Conservation (phyloP, 441 rosid genomes). For the Adansonia grandidieri region DNA sequence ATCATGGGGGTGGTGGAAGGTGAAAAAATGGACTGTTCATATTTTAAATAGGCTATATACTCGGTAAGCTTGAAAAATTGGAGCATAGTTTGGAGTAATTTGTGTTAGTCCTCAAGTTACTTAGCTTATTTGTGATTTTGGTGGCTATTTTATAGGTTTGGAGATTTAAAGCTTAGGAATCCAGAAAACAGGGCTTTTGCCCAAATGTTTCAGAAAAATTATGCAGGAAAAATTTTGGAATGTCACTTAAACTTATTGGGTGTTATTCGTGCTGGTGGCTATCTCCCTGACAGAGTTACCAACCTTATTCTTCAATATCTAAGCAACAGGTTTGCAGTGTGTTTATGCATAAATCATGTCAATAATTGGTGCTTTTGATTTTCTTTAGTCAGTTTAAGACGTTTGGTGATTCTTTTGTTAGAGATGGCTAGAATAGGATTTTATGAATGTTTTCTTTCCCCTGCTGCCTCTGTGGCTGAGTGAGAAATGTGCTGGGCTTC, state of each 20-base stretch:
- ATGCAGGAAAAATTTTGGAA: constrained; percentile 92
- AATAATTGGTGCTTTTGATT: neutral
- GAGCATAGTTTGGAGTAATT: constrained; percentile 7
- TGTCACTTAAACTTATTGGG: constrained; percentile 87
- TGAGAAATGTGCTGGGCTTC: neutral
- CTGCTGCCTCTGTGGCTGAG: neutral
- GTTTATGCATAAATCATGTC: neutral
- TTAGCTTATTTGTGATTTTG: neutral
- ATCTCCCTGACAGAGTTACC: constrained; percentile 95
- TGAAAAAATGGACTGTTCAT: constrained; percentile 98
- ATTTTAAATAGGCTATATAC: constrained; percentile 93
- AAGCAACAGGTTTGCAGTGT: constrained; percentile 71
- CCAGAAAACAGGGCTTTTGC: constrained; percentile 90
- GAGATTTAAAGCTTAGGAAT: constrained; percentile 91
- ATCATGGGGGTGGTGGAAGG: constrained; percentile 99
- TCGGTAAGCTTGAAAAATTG: constrained; percentile 50
- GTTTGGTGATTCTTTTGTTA: neutral
- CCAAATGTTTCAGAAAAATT: constrained; percentile 87
- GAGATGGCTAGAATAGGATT: neutral
- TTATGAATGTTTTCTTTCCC: neutral
- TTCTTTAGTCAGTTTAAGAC: constrained; percentile 1
- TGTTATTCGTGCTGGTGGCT: constrained; percentile 77
- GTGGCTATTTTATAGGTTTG: constrained; percentile 63
- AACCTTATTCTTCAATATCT: constrained; percentile 95
- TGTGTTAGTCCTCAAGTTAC: neutral